Conservation (phyloP, 2,329 filamentous ascomycete species). For the Fusarium equiseti region DNA sequence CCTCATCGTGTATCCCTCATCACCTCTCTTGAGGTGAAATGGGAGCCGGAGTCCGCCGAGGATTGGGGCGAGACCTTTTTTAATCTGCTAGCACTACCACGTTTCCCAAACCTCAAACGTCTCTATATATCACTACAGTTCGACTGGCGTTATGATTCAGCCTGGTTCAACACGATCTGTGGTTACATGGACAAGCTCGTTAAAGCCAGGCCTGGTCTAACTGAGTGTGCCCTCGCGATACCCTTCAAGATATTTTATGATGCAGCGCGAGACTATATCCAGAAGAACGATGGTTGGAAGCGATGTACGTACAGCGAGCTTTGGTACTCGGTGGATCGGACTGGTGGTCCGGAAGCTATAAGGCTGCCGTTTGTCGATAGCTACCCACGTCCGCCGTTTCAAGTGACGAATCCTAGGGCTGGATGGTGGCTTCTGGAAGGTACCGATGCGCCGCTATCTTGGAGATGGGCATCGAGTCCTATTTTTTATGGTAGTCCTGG, state of each 20-base stretch:
- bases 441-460: not conserved
- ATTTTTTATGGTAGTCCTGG: no score
- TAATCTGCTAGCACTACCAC: not conserved
- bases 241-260: not conserved
- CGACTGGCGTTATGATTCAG: rapidly evolving
- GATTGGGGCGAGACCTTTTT: not conserved
- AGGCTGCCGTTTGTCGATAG: not conserved
- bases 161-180: not conserved
- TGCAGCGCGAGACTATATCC: not conserved
- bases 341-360: not conserved
- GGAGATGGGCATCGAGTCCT: not conserved
- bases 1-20: not conserved
- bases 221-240: not conserved
- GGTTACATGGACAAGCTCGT: not conserved
- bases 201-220: not conserved
- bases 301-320: not conserved
- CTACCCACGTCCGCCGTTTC: not conserved
- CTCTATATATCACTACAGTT: not conserved
- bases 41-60: not conserved
- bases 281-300: no score
- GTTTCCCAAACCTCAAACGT: not conserved
- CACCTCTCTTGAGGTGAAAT: constrained; percentile 4
- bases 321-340: not conserved
- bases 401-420: not conserved
- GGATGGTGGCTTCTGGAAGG: constrained; percentile 1